Evolutionary conservation across 2,329 filamentous ascomycete genomes (phyloP).

Genomic region (Paracamarosporium sp.): DNA sequence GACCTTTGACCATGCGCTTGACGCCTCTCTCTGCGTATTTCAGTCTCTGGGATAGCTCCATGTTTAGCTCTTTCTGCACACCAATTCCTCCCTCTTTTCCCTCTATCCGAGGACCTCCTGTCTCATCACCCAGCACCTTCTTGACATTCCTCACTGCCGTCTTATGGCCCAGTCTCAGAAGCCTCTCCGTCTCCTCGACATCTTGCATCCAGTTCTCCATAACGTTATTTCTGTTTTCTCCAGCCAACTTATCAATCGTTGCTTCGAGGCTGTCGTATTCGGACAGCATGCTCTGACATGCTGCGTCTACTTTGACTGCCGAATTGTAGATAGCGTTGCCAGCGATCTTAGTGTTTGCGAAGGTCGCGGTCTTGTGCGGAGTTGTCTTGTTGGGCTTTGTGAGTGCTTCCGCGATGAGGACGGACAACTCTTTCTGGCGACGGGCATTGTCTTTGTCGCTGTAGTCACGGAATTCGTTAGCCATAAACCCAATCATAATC

Average conservation of each 20-base stretch:
- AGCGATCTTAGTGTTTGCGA: constrained; percentile 21
- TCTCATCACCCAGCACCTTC: constrained; percentile 31
- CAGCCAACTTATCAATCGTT: constrained; percentile 21
- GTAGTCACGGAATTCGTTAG: background rate
- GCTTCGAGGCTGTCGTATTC: constrained; percentile 34
- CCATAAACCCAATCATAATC: background rate
- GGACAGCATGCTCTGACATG: constrained; percentile 24
- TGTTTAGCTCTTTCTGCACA: constrained; percentile 18
- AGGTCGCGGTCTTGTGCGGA: constrained; percentile 8
- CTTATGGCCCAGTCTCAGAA: constrained; percentile 34
- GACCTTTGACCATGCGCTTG: constrained; percentile 39
- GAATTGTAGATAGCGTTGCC: constrained; percentile 22
- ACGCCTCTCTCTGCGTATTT: constrained; percentile 40
- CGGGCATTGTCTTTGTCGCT: constrained; percentile 24
- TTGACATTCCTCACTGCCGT: constrained; percentile 36
- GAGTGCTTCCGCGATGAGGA: constrained; percentile 25
- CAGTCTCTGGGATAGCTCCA: constrained; percentile 30
- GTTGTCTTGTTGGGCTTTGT: constrained; percentile 15
- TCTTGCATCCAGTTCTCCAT: constrained; percentile 33
- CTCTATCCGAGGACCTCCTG: constrained; percentile 9
- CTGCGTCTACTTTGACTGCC: constrained; percentile 17
- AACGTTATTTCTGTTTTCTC: constrained; percentile 20
- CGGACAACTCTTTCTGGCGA: constrained; percentile 29
- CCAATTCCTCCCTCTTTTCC: constrained; percentile 10
- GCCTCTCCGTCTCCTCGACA: constrained; percentile 25